Evolutionary conservation across 805 yeast species (phyloP), one percentile per base, ranked within the genome.

Genomic region (Starmerella tilneyi): DNA sequence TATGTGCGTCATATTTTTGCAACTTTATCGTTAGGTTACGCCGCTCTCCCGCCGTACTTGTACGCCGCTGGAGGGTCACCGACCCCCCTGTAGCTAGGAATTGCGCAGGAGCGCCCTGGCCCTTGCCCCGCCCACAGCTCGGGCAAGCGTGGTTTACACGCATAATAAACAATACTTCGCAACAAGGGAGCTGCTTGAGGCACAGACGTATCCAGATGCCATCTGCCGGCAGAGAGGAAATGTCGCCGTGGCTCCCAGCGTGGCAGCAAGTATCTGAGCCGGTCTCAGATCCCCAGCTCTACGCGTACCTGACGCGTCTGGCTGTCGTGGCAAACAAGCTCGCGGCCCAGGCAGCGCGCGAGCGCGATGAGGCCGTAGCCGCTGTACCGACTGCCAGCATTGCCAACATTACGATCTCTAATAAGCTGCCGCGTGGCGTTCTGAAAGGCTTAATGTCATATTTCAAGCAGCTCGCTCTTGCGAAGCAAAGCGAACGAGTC

Each of bases 281-380:
- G 21, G 53, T 54, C 11, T 23, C 54, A 20, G 55, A 57, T 27
- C 46, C 54, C 32, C 58, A 59, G 36, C 49, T 76, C 3, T 79
- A 80, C 52, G 69, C 69, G 39, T 67, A 72, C 24, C 68, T 78
- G 1, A 56, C 81, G 37, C 76, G 78, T 54, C 61, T 77, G 6
- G 58, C 79, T 2, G 59, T 81, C 11, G 58, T 81, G 16, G 80
- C 76, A 39, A 79, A 81, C 54, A 63, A 73, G 44, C 75, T 71
- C 47, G 27, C 37, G 2, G 49, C 29, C 2, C 33, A 19, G n/a
- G 12, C 41, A 16, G 22, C 43, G 27, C 15, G 31, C 15, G 24
- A 29, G 34, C 43, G 45, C 33, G 38, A 43, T 6, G 29, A 30
- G 19, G 28, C 39, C 9, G 28, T 15, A 6, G 12, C 34, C 8